Evolutionary conservation across 805 yeast species (phyloP), one percentile per base, ranked within the genome.

Genomic region (Lipomyces yamanashiensis): DNA sequence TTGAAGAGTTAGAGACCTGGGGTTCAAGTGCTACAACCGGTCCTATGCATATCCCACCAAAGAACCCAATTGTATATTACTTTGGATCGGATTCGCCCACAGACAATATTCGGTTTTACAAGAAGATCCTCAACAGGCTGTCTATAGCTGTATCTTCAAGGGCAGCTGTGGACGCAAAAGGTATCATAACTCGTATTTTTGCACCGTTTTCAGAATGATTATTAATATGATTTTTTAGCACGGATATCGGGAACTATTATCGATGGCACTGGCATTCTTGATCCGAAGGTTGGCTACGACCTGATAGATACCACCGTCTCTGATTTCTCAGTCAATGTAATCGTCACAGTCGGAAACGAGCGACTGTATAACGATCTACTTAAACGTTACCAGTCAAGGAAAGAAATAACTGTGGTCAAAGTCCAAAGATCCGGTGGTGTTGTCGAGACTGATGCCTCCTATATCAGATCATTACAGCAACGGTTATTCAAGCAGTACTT

Each of bases 11-110:
- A 15, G 82, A 84, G 21, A 82, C 83, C 1, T 88, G 96, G 79
- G 97, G 96, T 66, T 90, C 90, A 54, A 85, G 89, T 28, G 80
- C 86, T 64, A 85, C 92, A 0, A 86, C 90, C 10, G 95, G 96
- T 49, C 85, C 92, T 0, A 78, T 82, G 64, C 85, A 88, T 67
- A 78, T 80, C 0, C 80, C 80, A 0, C 71, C 79, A 1, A 90
- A 90, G 74, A 96, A 90, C 74, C 98, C 98, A 0, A 74, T 88
- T n/a, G 93, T 89, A 8, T 87, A 88, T 71, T 86, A 83, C 71
- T 91, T 80, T 75, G 99, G 98, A 0, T 81, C 87, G 58, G 89
- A 87, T 54, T 76, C 79, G 43, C 80, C 84, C 12, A 69, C 76
- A 0, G 87, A 85, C 12, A 91, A 91, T 73, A 73, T 82, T 49